Evolutionary conservation across 345 rosid species (phyloP).

Genomic region (Iberis pinnata): DNA sequence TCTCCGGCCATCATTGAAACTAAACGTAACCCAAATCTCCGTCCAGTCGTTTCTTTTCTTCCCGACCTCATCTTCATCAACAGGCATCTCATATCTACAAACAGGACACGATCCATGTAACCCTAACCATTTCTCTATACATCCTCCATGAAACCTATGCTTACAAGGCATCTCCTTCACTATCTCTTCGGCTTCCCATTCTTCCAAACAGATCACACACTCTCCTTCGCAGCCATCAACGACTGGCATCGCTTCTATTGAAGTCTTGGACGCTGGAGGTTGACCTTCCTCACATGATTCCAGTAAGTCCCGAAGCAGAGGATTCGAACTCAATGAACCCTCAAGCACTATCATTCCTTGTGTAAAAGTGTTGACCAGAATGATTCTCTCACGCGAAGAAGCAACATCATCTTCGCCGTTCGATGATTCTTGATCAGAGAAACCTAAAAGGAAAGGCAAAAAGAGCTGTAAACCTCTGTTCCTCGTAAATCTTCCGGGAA

Average conservation of each 20-base stretch:
- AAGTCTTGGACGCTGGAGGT: slow-evolving; percentile 73
- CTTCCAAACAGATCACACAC: slow-evolving; percentile 71
- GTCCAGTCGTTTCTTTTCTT: slow-evolving; percentile 27
- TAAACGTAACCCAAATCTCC: slow-evolving; percentile 54
- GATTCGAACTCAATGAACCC: slow-evolving; percentile 35
- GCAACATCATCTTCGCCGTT: background rate
- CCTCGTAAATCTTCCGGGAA: slow-evolving; percentile 34
- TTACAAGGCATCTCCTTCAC: slow-evolving; percentile 76
- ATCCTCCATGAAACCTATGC: slow-evolving; percentile 64
- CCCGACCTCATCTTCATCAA: slow-evolving; percentile 35
- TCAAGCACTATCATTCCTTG: slow-evolving; percentile 62
- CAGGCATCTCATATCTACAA: slow-evolving; percentile 75
- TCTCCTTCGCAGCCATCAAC: slow-evolving; percentile 37
- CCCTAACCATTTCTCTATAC: slow-evolving; percentile 73
- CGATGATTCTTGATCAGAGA: slow-evolving; percentile 34
- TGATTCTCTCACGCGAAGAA: slow-evolving; percentile 41
- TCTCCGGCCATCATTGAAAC: slow-evolving; percentile 33
- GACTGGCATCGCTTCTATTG: slow-evolving; percentile 54
- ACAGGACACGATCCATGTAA: slow-evolving; percentile 81
- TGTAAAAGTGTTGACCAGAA: slow-evolving; percentile 59
- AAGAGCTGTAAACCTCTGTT: slow-evolving; percentile 25
- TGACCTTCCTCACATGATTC: slow-evolving; percentile 37
- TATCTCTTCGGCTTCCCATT: slow-evolving; percentile 36
- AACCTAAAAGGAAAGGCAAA: slow-evolving; percentile 41
- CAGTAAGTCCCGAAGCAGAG: slow-evolving; percentile 35